phyloP scores from a whole-genome alignment of 2,329 filamentous ascomycete species.

The Nemania sp. region DNA sequence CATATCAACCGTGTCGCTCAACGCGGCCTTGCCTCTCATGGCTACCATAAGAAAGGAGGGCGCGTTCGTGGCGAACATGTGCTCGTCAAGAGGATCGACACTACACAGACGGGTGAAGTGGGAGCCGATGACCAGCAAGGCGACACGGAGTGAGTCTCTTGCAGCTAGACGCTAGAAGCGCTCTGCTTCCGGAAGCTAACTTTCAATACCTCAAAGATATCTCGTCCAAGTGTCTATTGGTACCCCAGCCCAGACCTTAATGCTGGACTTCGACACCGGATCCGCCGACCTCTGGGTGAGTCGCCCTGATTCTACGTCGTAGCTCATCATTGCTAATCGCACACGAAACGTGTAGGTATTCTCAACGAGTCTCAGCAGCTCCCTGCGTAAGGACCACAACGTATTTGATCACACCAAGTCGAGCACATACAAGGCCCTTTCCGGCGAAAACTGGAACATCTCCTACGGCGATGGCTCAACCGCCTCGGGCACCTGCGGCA shows the following conservation, averaged over 20 bases:
- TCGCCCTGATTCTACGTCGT: not conserved
- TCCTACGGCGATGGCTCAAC: constrained; percentile 69
- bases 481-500: constrained; percentile 67
- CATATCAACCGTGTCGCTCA: constrained; percentile 54
- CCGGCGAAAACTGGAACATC: constrained; percentile 64
- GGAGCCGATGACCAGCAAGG: constrained; percentile 68
- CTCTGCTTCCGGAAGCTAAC: not conserved
- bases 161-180: not conserved
- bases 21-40: constrained; percentile 48
- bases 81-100: constrained; percentile 50
- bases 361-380: constrained; percentile 55
- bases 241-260: constrained; percentile 64
- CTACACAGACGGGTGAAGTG: constrained; percentile 50
- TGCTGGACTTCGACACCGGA: constrained; percentile 72
- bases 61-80: constrained; percentile 50
- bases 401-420: constrained; percentile 66
- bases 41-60: constrained; percentile 43
- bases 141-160: constrained; percentile 52
- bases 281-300: constrained; percentile 68
- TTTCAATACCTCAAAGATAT: constrained; percentile 58
- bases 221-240: constrained; percentile 68
- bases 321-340: not conserved
- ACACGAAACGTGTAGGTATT: constrained; percentile 52
- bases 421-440: constrained; percentile 58
- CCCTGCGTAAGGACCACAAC: constrained; percentile 49